Percentiles rank a stretch among this genome's conserved stretches.
phyloP scores from a whole-genome alignment of 1,284 basidiomycete genomes.

The Austroboletus niveus region DNA sequence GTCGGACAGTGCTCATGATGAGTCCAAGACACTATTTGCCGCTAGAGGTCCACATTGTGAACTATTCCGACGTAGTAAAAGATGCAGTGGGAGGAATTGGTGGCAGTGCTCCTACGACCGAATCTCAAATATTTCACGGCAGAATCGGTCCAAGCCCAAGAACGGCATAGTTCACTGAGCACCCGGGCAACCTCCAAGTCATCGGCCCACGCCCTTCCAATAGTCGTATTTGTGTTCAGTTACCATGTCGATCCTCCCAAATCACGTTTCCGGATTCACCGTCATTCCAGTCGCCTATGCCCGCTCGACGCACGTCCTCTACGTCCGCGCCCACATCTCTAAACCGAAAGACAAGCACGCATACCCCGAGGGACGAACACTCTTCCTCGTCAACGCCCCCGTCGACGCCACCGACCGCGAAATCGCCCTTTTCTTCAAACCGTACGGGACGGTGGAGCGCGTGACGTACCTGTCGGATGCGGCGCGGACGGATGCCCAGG shows the following conservation, averaged over 20 bases:
- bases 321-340: conserved; percentile 55
- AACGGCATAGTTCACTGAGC: no score
- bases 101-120: no score
- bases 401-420: conserved; percentile 82
- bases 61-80: no score
- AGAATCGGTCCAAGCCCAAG: no score
- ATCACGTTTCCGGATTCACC: conserved; percentile 47
- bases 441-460: conserved; percentile 73
- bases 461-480: conserved; percentile 50
- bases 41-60: no score
- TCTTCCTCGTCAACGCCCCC: conserved; percentile 86
- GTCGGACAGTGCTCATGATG: no score
- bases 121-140: no score
- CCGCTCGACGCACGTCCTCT: conserved; percentile 58
- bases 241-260: conserved; percentile 18
- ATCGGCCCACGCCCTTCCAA: no score
- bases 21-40: no score
- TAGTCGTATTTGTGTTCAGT: no score
- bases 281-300: conserved; percentile 58
- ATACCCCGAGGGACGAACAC: conserved; percentile 68
- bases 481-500: conserved; percentile 29
- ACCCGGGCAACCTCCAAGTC: no score
- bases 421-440: conserved; percentile 68
- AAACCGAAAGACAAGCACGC: conserved; percentile 35
- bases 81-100: no score